phyloP scores from a whole-genome alignment of 2,329 filamentous ascomycete species.

The Phaeosphaeria sp. region DNA sequence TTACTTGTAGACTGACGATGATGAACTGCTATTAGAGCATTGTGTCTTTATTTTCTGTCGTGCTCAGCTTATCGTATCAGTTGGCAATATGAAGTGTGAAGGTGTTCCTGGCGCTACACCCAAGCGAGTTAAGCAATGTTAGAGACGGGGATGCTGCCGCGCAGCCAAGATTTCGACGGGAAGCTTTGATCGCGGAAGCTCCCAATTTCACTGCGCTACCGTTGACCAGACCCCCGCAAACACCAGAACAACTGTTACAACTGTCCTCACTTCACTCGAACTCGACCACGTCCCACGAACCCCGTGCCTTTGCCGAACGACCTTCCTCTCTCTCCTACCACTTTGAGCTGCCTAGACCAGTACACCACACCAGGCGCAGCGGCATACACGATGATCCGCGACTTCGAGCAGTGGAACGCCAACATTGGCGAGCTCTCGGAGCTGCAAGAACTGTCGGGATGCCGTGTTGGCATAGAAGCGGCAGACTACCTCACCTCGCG shows the following conservation, averaged over 20 bases:
- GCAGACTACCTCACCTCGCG: conserved; percentile 80
- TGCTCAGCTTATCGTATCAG: neutral
- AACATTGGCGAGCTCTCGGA: conserved; percentile 63
- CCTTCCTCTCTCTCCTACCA: neutral
- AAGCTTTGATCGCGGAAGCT: neutral
- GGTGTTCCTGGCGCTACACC: neutral
- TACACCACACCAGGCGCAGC: conserved; percentile 11
- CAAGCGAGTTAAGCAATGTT: neutral
- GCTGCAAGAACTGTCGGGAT: conserved; percentile 74
- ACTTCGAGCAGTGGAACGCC: conserved; percentile 64
- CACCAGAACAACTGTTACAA: neutral
- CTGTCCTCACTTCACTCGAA: neutral
- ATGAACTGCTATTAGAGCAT: too few species aligned
- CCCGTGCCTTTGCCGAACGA: neutral
- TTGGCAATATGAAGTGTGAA: neutral
- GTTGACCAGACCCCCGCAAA: neutral
- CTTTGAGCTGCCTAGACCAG: neutral
- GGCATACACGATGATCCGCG: conserved; percentile 49
- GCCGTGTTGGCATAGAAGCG: conserved; percentile 84
- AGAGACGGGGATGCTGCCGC: neutral
- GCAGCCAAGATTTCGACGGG: neutral
- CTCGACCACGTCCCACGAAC: neutral
- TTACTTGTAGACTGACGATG: too few species aligned
- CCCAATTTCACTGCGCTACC: neutral
- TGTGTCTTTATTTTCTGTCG: too few species aligned